Evolutionary conservation across 306 rosid genomes (phyloP).

Genomic region (Oxytropis ochrocephala): DNA sequence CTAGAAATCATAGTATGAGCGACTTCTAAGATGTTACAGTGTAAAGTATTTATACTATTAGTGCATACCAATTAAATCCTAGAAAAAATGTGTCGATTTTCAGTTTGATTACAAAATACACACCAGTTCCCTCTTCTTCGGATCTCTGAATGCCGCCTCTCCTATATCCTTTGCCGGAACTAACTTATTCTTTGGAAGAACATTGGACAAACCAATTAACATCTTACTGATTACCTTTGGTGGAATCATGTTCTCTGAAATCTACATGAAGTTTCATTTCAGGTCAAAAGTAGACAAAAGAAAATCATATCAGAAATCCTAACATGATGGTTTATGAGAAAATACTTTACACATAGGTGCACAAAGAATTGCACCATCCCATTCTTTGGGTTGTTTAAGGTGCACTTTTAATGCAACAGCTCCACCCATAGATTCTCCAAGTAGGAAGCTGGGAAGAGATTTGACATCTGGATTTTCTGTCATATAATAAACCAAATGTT

Average conservation of each 20-base stretch:
- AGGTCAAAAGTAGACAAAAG: conserved; percentile 19
- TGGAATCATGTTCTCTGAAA: conserved; percentile 88
- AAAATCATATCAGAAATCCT: background rate
- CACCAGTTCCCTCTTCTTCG: conserved; percentile 62
- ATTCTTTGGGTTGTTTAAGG: conserved; percentile 66
- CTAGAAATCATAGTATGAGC: too few species aligned
- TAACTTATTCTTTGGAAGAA: conserved; percentile 74
- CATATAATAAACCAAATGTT: conserved; percentile 18
- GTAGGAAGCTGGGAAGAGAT: conserved; percentile 66
- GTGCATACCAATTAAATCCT: too few species aligned
- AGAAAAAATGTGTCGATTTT: too few species aligned
- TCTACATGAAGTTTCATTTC: conserved; percentile 37
- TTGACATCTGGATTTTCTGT: conserved; percentile 60
- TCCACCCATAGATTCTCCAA: conserved; percentile 95
- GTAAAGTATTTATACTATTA: too few species aligned
- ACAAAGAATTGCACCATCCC: conserved; percentile 89
- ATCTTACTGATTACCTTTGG: conserved; percentile 51
- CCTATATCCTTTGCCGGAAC: conserved; percentile 85
- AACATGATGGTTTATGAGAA: conserved; percentile 20
- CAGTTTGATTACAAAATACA: conserved; percentile 13
- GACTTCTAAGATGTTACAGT: too few species aligned
- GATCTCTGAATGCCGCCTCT: conserved; percentile 74
- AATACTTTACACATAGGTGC: conserved; percentile 99
- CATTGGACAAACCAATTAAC: conserved; percentile 49
- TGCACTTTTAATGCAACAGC: conserved; percentile 81